These are phyloP conservation scores for Microsporum ferrugineum DNA, from an alignment of 2,329 filamentous ascomycete species.

Conservation along the genomic window DNA sequence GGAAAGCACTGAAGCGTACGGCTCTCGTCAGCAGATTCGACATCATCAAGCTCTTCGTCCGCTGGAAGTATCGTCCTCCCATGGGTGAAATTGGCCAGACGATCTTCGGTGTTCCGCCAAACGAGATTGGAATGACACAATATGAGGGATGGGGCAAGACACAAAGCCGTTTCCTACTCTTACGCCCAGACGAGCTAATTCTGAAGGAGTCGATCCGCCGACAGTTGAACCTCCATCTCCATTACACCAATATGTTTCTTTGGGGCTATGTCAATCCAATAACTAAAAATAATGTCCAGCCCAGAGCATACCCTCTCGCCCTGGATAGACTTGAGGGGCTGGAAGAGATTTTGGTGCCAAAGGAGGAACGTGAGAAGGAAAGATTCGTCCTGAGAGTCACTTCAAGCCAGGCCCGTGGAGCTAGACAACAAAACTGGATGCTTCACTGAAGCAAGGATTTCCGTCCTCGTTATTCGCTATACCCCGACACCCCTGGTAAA, in stretches of 20 bases:
- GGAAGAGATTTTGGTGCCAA: constrained; percentile 9
- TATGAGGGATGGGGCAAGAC: constrained; percentile 27
- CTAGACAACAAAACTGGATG: neutral
- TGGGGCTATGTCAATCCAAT: constrained; percentile 51
- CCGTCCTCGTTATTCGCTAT: neutral
- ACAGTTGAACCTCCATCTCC: constrained; percentile 42
- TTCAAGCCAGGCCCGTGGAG: neutral
- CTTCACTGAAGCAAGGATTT: neutral
- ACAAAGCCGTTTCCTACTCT: constrained; percentile 35
- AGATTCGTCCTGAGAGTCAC: neutral
- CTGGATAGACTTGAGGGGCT: constrained; percentile 31
- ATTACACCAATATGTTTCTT: constrained; percentile 47
- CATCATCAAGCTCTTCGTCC: constrained; percentile 45
- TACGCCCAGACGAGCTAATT: constrained; percentile 49
- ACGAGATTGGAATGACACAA: constrained; percentile 41
- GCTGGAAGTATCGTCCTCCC: constrained; percentile 42
- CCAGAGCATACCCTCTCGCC: constrained; percentile 43
- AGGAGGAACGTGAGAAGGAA: constrained; percentile 4
- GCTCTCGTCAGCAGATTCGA: constrained; percentile 42
- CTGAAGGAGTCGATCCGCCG: constrained; percentile 45
- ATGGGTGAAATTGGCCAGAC: constrained; percentile 18
- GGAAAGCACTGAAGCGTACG: constrained; percentile 48
- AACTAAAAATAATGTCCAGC: constrained; percentile 42
- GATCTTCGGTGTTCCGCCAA: constrained; percentile 43
- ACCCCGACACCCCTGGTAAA: neutral